Base-by-base conservation (phyloP, 257 asterid genomes). In the Ehretia macrophylla region DNA sequence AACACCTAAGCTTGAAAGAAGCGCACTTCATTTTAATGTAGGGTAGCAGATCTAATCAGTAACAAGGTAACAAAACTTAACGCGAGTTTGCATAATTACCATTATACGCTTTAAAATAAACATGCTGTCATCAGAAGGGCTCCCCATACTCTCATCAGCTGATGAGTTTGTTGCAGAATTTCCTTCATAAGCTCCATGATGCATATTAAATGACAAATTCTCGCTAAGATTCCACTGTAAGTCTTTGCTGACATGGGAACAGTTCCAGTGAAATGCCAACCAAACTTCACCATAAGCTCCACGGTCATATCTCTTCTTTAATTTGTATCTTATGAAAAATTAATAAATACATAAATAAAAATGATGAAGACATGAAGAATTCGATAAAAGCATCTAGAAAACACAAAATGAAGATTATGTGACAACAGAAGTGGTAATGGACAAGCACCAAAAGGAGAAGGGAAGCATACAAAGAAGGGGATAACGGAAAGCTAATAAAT, bases 201-300 rank as follows among this genome's bases (percentile, higher is more conserved):
- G 72, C 65, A 58, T 77, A 60, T 38, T 66, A 65, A 51, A 68
- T 14, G 68, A 68, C 48, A 38, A 68, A 54, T 63, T 71, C 52
- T 69, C 65, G 50, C 39, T 78, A 60, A 72, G 68, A 65, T 66
- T 68, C 71, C 62, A 70, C 67, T 70, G 65, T 52, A 58, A 52
- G 67, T 67, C 78, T 37, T 80, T 74, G 52, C 76, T 76, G 58
- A 50, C 80, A 68, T 79, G 88, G 63, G 96, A 88, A 71, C 94
- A 85, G 54, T 93, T 84, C 99, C 97, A 93, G 55, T 78, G 76
- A 75, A 93, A 86, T 73, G 99, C 99, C 63, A 93, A 86, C 99
- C 99, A 93, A 77, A 93, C 99, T 83, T 92, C 99, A 62, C 99
- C 99, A 75, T 71, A 92, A 27, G 97, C 88, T 72, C 99, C 99